A percentile compares a stretch with the other conserved stretches of the same genome.
Conservation (phyloP, 306 rosid genomes). For the Quercus berberidifolia region DNA sequence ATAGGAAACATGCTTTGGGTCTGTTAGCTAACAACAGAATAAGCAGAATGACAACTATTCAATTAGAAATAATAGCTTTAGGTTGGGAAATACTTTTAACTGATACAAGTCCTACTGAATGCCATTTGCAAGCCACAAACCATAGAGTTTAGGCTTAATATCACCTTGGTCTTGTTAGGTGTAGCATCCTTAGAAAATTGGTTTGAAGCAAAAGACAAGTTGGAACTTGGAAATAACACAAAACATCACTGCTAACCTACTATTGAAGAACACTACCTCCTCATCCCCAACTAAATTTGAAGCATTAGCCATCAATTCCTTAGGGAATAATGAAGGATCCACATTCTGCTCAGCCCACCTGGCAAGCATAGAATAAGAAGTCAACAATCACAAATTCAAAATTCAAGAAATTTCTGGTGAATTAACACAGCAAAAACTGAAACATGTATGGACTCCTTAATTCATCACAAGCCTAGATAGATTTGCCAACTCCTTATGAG, state of each 20-base stretch:
- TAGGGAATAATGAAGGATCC: constrained; percentile 85
- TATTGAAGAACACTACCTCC: constrained; percentile 49
- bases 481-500: not conserved
- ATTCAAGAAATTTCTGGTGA: not conserved
- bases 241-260: not conserved
- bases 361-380: constrained; percentile 15
- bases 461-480: not conserved
- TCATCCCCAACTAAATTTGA: constrained; percentile 51
- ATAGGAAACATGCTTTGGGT: constrained; percentile 17
- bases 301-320: constrained; percentile 70
- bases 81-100: not conserved
- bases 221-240: not conserved
- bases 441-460: not conserved
- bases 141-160: not conserved
- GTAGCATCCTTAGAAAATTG: not conserved
- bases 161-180: not conserved
- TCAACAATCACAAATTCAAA: not conserved
- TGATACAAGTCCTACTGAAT: not conserved
- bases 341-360: constrained; percentile 94
- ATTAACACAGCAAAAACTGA: not conserved
- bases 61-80: not conserved
- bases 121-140: not conserved
- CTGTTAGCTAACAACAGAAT: constrained; percentile 19
- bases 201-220: not conserved
- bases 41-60: not conserved